Conservation (phyloP, 2,329 filamentous ascomycete genomes). For the Fusarium heterosporum region DNA sequence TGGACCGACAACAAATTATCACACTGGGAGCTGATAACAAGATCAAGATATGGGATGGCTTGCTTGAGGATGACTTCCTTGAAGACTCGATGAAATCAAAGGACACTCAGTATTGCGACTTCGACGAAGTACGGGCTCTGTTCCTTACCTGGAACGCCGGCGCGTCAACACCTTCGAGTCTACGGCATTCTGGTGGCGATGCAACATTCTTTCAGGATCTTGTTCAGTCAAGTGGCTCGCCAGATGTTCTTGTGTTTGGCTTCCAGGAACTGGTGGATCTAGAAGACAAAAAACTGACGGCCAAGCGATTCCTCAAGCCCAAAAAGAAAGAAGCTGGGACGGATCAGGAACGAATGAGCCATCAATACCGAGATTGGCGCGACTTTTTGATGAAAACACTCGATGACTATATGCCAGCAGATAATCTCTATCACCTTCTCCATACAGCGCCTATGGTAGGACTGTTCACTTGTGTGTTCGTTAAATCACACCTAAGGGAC, state of each 20-base stretch:
- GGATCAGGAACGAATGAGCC: conserved; percentile 92
- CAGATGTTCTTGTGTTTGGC: conserved; percentile 93
- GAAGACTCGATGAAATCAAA: conserved; percentile 87
- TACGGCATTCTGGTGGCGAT: conserved; percentile 78
- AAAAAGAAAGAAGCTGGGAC: conserved; percentile 86
- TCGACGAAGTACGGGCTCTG: conserved; percentile 82
- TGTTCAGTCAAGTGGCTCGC: conserved; percentile 78
- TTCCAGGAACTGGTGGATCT: conserved; percentile 99
- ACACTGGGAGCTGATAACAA: conserved; percentile 89
- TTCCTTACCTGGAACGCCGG: conserved; percentile 98
- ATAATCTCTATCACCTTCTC: conserved; percentile 84
- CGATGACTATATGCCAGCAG: conserved; percentile 82
- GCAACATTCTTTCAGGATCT: conserved; percentile 84
- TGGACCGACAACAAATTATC: conserved; percentile 85
- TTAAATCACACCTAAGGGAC: conserved; percentile 81
- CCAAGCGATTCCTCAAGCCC: conserved; percentile 92
- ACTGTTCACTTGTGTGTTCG: conserved; percentile 95
- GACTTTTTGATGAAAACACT: conserved; percentile 86
- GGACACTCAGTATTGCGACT: conserved; percentile 85
- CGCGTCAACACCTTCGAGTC: conserved; percentile 87
- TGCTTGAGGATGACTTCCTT: conserved; percentile 95
- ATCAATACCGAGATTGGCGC: conserved; percentile 96
- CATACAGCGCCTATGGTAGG: conserved; percentile 91
- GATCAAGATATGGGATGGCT: conserved; percentile 89
- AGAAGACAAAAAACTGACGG: conserved; percentile 96